A percentile compares a stretch with the other conserved stretches of the same genome.
phyloP scores from a whole-genome alignment of 2,329 filamentous ascomycete genomes.

The Dactylellina drechsleri region DNA sequence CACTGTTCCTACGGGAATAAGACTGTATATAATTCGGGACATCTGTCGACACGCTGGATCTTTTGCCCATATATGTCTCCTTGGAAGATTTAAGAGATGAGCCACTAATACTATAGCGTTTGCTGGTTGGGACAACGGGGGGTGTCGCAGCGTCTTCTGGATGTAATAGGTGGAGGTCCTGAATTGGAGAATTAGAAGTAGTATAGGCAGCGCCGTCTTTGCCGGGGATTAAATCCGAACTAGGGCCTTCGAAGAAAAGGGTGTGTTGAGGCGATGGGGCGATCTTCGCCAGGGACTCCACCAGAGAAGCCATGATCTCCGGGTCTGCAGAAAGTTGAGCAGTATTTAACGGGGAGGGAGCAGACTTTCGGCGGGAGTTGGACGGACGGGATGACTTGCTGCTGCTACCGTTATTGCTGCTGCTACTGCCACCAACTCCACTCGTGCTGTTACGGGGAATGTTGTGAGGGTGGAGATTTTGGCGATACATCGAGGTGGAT shows the following conservation, averaged over 20 bases:
- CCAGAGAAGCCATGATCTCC: conserved; percentile 59
- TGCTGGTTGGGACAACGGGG: conserved; percentile 82
- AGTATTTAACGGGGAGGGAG: conserved; percentile 52
- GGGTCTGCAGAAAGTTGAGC: conserved; percentile 55
- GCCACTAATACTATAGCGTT: conserved; percentile 73
- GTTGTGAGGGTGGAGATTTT: conserved; percentile 54
- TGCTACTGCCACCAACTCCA: conserved; percentile 33
- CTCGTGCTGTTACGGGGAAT: conserved; percentile 43
- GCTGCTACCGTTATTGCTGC: conserved; percentile 22
- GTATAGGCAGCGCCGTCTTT: conserved; percentile 41
- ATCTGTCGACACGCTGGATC: conserved; percentile 56
- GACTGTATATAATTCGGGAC: conserved; percentile 59
- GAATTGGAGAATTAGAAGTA: conserved; percentile 37
- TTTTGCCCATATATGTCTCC: conserved; percentile 56
- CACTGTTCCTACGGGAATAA: conserved; percentile 56
- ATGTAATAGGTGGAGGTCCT: conserved; percentile 63
- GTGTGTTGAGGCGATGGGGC: conserved; percentile 58
- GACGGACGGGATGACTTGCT: conserved; percentile 50
- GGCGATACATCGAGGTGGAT: conserved; percentile 50
- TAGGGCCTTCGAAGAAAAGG: conserved; percentile 57
- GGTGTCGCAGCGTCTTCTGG: conserved; percentile 70
- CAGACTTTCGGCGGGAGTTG: conserved; percentile 50
- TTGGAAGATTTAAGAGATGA: conserved; percentile 52
- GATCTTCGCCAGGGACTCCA: conserved; percentile 59
- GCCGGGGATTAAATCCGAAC: conserved; percentile 49